Base-by-base conservation (phyloP, 2,329 filamentous ascomycete genomes). In the Pseudocercospora ulei region DNA sequence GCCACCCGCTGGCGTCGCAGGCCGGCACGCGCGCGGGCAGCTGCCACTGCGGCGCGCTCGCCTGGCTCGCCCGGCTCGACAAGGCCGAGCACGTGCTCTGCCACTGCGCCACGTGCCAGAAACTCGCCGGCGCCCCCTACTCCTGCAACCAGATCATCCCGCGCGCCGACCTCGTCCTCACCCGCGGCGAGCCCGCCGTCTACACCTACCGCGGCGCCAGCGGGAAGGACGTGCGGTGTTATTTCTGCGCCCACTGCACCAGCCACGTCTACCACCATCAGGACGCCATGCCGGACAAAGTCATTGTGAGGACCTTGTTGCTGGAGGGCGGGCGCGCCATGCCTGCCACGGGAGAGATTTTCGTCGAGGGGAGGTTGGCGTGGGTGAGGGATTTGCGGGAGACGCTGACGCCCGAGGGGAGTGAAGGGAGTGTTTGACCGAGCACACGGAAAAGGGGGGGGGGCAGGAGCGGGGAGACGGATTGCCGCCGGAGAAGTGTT, bases 261-360 rank as follows among this genome's bases (percentile, higher is more conserved):
- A 57, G 52, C 27, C 61, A 64, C 41, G 56, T 64, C n/a, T 64
- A 62, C 31, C 61, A 64, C 39, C 56, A 61, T 25, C 62, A 62
- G 41, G 58, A 60, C 28, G 57, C 56, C 6, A 62, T 63, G 58
- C 59, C 60, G 2, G 61, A 61, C 5, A 61, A 61, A 38, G 53
- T 62, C 13, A 63, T 65, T 35, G 57, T 63, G 9, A 50, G 62
- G 20, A 65, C 61, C 5, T 45, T 63, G 24, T 42, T 65, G 17
- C 52, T 63, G 3, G 61, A 64, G 2, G 56, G 60, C 5, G 58
- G 59, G 5, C 49, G 52, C 11, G 46, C 55, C 4, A 56, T 64
- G 48, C 51, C 53, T 2, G 58, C 57, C 8, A 56, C 54, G 1
- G 57, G 53, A 1, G 61, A 65, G 50, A 63, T 64, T 9, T 64